A percentile compares a stretch with the other conserved stretches of the same genome.
phyloP scores from a whole-genome alignment of 1,284 basidiomycete genomes.

The Trichosporon faecale region DNA sequence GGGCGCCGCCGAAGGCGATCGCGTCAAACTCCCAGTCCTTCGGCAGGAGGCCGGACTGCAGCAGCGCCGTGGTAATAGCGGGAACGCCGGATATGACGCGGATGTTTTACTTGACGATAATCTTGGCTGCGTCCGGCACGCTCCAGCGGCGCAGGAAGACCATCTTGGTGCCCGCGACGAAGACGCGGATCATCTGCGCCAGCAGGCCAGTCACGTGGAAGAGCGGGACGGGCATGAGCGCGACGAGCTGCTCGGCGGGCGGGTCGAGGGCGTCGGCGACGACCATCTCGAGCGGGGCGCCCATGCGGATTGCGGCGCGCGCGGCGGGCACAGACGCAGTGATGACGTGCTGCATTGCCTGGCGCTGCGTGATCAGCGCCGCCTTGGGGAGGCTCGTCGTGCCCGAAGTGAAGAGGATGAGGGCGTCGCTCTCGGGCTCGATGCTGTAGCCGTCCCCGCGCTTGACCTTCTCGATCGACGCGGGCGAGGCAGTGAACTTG shows the following conservation, averaged over 20 bases:
- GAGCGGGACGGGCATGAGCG: constrained; percentile 40
- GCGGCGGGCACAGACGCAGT: constrained; percentile 15
- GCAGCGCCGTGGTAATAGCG: constrained; percentile 38
- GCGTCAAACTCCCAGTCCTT: constrained; percentile 33
- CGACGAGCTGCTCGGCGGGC: constrained; percentile 7
- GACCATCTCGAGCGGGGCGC: not conserved
- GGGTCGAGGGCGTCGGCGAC: constrained; percentile 6
- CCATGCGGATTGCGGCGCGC: not conserved
- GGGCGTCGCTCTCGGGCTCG: constrained; percentile 39
- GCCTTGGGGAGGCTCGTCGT: constrained; percentile 43
- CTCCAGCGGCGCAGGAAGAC: constrained; percentile 42
- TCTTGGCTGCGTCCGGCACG: constrained; percentile 31
- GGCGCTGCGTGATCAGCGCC: constrained; percentile 41
- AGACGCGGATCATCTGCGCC: constrained; percentile 34
- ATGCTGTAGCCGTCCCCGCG: constrained; percentile 22
- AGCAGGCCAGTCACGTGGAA: constrained; percentile 51
- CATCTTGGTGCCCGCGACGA: constrained; percentile 49
- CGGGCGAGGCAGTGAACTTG: not conserved
- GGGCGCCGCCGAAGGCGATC: constrained; percentile 47
- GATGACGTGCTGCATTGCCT: constrained; percentile 35
- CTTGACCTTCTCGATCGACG: not conserved
- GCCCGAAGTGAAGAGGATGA: constrained; percentile 43
- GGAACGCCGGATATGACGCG: constrained; percentile 44
- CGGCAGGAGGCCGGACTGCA: constrained; percentile 37
- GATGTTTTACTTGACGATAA: constrained; percentile 37